Conservation (phyloP, 2,329 filamentous ascomycete species). For the Penicillium italicum region DNA sequence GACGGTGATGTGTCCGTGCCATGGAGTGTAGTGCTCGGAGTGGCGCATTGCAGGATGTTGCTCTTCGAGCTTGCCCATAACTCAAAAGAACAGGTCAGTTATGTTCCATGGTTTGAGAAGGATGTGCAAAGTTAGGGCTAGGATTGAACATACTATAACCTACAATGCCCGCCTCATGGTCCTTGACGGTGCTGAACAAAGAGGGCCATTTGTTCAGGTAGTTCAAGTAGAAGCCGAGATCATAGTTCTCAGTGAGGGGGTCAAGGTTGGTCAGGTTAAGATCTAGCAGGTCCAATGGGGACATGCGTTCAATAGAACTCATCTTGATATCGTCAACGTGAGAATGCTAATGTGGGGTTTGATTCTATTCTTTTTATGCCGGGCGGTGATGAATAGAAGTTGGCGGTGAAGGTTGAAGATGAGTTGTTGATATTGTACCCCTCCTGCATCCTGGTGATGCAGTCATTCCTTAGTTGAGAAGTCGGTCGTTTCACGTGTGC, state of each 20-base stretch:
- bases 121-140: not conserved
- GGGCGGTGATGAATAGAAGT: conserved; percentile 6
- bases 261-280: conserved; percentile 96
- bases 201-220: conserved; percentile 96
- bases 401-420: conserved; percentile 1
- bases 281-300: conserved; percentile 76
- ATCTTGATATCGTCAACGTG: conserved; percentile 46
- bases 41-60: conserved; percentile 70
- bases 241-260: conserved; percentile 95
- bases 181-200: conserved; percentile 88
- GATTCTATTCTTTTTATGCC: conserved; percentile 19
- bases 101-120: not conserved
- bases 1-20: conserved; percentile 97
- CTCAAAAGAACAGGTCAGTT: conserved; percentile 46
- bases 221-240: conserved; percentile 89
- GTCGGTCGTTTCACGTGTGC: conserved; percentile 3
- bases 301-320: conserved; percentile 83
- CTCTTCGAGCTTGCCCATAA: conserved; percentile 95
- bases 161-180: conserved; percentile 79
- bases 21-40: conserved; percentile 92
- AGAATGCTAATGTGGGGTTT: conserved; percentile 22
- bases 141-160: conserved; percentile 71
- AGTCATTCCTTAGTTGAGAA: conserved; percentile 6
- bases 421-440: not conserved
- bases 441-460: conserved; percentile 7